Conservation (phyloP, 1,284 basidiomycete species). For the Polyporus tsugae region DNA sequence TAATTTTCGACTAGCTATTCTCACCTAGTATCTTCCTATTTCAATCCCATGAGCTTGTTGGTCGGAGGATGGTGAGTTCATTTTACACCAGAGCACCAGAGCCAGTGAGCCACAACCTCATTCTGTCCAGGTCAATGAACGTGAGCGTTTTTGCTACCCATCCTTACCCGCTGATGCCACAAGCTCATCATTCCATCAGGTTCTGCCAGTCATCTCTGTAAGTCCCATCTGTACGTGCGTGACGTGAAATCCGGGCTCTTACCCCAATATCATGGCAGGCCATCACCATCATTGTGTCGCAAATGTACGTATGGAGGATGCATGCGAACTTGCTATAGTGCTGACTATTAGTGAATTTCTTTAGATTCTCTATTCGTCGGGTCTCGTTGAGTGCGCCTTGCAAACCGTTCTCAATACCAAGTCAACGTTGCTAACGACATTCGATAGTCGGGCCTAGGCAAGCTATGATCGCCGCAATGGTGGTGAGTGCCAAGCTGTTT, state of each 20-base stretch:
- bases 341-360: neutral
- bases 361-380: conserved; percentile 6
- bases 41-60: neutral
- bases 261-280: neutral
- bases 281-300: neutral
- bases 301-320: neutral
- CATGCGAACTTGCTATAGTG: no score
- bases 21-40: neutral
- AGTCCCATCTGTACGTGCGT: neutral
- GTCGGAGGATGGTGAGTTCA: conserved; percentile 3
- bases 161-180: neutral
- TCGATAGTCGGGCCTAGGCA: neutral
- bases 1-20: neutral
- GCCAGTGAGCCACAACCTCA: neutral
- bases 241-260: neutral
- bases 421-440: neutral
- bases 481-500: neutral
- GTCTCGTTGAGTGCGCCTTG: conserved; percentile 8
- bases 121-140: neutral
- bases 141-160: neutral
- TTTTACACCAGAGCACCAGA: neutral
- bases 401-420: neutral
- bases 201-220: neutral
- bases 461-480: neutral
- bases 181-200: neutral